Base-by-base conservation (phyloP, 257 asterid genomes). In the Solanum piurae region DNA sequence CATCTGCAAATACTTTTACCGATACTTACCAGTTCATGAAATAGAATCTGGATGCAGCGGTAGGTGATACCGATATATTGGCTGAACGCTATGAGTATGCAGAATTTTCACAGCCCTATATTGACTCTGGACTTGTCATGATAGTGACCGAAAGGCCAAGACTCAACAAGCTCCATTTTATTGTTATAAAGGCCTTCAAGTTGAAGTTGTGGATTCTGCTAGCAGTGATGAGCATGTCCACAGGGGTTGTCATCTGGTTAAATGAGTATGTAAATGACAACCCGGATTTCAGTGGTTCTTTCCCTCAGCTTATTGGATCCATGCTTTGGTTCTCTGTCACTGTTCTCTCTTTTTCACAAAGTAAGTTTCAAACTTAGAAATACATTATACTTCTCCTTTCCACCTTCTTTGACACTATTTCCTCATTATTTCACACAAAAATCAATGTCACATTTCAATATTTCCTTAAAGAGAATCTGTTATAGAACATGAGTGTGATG, bases 281-380 rank as follows among this genome's bases (percentile, higher is more conserved):
- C 83, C 90, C 92, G 77, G 93, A 92, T 1, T 94, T 93, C 86
- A 58, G 86, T 3, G 88, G 87, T 20, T 60, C 95, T 0, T 80
- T 90, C 33, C 87, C 89, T 60, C 89, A 91, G 71, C 87, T 58
- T 58, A 74, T 93, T 69, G 86, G 89, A 10, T 89, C 94, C 85
- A 83, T 93, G 74, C 90, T 94, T 18, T 95, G 97, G 98, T 94
- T 95, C 89, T 89, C 97, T 0, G 91, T 95, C 89, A 94, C 95
- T 7, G 49, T 94, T 62, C 90, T 89, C 21, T 89, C 94, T 87
- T 91, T 95, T 12, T 88, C 94, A 16, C 93, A 92, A 1, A 87
- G 96, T 95, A 89, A 91, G 98, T 80, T 52, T 27, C 58, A 46
- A 29, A 69, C n/a, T 69, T 69, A 68, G 38, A 69, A 69, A 69